phyloP scores from a whole-genome alignment of 2,329 filamentous ascomycete species.

The Pseudogymnoascus sp. region DNA sequence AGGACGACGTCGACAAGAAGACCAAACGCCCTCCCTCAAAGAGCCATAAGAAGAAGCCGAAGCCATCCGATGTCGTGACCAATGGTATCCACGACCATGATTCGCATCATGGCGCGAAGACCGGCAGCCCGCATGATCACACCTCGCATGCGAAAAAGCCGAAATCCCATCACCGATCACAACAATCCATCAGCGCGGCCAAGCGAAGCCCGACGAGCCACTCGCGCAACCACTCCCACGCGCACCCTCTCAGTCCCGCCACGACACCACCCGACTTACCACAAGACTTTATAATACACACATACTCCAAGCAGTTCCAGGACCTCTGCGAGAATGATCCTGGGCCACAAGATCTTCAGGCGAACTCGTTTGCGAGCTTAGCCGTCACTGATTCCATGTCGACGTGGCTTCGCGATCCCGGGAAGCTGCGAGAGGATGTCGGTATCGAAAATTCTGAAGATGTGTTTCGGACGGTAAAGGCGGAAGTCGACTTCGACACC shows the following conservation, averaged over 20 bases:
- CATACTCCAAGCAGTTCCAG: slow-evolving; percentile 69
- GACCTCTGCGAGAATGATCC: slow-evolving; percentile 61
- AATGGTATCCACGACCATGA: slow-evolving; percentile 59
- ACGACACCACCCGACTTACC: slow-evolving; percentile 63
- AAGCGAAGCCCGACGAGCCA: slow-evolving; percentile 61
- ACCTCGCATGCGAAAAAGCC: slow-evolving; percentile 64
- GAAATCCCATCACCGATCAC: slow-evolving; percentile 74
- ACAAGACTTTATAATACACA: slow-evolving; percentile 56
- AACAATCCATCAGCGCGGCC: slow-evolving; percentile 61
- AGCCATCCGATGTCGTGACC: slow-evolving; percentile 57
- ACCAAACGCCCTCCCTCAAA: slow-evolving; percentile 68
- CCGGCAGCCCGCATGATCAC: slow-evolving; percentile 38
- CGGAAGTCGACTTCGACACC: slow-evolving; percentile 17
- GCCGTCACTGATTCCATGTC: slow-evolving; percentile 67
- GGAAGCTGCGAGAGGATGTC: slow-evolving; percentile 59
- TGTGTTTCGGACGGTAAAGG: slow-evolving; percentile 54
- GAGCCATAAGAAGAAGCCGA: slow-evolving; percentile 80
- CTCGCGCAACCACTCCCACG: slow-evolving; percentile 47
- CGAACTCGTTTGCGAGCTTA: slow-evolving; percentile 72
- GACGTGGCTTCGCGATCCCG: slow-evolving; percentile 69
- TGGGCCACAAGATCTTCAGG: slow-evolving; percentile 51
- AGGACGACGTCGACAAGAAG: slow-evolving; percentile 58
- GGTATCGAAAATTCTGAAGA: slow-evolving; percentile 49
- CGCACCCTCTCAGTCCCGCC: slow-evolving; percentile 64
- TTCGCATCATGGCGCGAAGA: slow-evolving; percentile 38